Conservation (phyloP, 768 basidiomycete species). For the Agaricus blazei region DNA sequence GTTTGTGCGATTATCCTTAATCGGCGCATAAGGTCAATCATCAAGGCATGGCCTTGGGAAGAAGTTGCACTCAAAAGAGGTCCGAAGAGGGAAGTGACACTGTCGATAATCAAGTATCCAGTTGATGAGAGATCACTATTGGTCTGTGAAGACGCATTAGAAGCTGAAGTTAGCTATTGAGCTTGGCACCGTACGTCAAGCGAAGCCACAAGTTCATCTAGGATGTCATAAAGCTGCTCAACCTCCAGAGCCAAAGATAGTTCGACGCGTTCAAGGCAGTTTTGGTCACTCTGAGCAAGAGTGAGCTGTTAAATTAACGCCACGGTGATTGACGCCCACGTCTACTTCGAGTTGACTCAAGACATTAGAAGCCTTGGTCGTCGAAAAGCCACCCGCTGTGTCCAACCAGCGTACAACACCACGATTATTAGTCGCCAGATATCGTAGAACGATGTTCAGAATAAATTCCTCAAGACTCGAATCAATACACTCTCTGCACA, state of each 20-base stretch:
- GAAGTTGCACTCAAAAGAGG: constrained; percentile 61
- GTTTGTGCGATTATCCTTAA: constrained; percentile 45
- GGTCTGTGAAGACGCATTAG: neutral
- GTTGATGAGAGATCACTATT: constrained; percentile 13
- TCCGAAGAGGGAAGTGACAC: constrained; percentile 57
- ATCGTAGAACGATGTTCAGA: constrained; percentile 50
- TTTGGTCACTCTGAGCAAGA: constrained; percentile 17
- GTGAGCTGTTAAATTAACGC: neutral
- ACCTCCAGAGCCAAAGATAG: constrained; percentile 56
- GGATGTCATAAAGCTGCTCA: constrained; percentile 44
- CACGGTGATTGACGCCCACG: neutral
- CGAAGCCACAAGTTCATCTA: constrained; percentile 36
- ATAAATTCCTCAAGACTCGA: constrained; percentile 44
- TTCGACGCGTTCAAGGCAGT: constrained; percentile 50
- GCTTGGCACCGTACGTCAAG: constrained; percentile 14
- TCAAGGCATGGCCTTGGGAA: constrained; percentile 70
- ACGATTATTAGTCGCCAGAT: constrained; percentile 35
- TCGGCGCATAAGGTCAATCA: constrained; percentile 67
- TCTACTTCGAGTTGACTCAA: constrained; percentile 21
- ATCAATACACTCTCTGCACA: neutral
- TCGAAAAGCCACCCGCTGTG: constrained; percentile 62
- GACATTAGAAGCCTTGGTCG: constrained; percentile 37
- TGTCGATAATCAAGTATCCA: constrained; percentile 58
- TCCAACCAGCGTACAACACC: constrained; percentile 64
- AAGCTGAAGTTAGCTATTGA: neutral